Base-by-base conservation (phyloP, 306 rosid species). In the Glycyrrhiza uralensis region DNA sequence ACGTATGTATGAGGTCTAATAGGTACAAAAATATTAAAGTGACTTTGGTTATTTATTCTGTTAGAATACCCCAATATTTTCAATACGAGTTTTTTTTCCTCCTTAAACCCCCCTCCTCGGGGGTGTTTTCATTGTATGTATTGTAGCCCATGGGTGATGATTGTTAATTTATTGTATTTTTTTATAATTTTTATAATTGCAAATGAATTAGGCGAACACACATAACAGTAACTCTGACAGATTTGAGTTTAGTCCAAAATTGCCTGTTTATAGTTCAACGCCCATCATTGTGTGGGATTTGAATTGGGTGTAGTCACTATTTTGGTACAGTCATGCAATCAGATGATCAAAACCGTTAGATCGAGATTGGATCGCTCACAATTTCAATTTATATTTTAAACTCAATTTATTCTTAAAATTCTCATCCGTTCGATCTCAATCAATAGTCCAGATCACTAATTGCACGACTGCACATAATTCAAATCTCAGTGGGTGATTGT, bases 51-150 rank as follows among this genome's bases (percentile, higher is more conserved):
- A 75, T 81, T 81, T 70, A 73, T 75, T 72, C 24, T 60, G 22
- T 46, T 78, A 81, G 76, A 75, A 74, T 49, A 64, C 55, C 50
- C 46, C 51, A 11, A 66, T 71, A 28, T 11, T 80, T n/a, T 84
- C 49, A 68, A 68, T 73, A 74, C 64, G 50, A 66, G 26, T 10
- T 39, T 66, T 46, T 6, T 23, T 67, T 28, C 22, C 51, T 50
- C 14, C n/a, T 24, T 39, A 5, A 42, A 5, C 51, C 18, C 55
- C 33, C 46, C 55, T 22, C 54, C 71, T 72, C 32, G n/a, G n/a
- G n/a, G n/a, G n/a, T 46, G 64, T 57, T 65, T 23, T 56, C 56
- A 46, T 58, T 28, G 14, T 80, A 56, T 76, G 64, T 65, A 24
- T 29, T 76, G 68, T 69, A 76, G 46, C 50, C 52, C 67, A 49